phyloP scores from a whole-genome alignment of 2,329 filamentous ascomycete genomes.

The Aquanectria penicillioides region DNA sequence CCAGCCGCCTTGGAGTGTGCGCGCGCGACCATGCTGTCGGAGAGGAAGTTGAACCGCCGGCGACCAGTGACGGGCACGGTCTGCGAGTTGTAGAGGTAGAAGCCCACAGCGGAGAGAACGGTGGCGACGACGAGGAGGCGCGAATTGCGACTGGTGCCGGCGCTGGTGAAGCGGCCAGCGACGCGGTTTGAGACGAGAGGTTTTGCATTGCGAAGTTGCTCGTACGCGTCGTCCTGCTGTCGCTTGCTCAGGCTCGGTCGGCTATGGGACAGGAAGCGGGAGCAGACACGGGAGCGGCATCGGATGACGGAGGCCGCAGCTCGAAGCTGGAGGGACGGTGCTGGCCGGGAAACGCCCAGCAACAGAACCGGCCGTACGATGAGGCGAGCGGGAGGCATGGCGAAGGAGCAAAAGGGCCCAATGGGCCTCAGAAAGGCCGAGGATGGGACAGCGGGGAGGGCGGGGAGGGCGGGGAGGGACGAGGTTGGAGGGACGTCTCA shows the following conservation, averaged over 20 bases:
- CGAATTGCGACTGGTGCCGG: constrained; percentile 43
- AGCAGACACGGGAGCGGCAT: constrained; percentile 33
- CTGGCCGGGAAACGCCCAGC: neutral
- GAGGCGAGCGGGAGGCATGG: constrained; percentile 31
- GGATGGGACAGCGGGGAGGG: neutral
- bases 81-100: constrained; percentile 77
- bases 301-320: constrained; percentile 6
- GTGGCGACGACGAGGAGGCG: constrained; percentile 52
- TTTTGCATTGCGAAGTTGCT: constrained; percentile 43
- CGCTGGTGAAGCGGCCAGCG: constrained; percentile 39
- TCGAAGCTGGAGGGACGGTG: constrained; percentile 5
- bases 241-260: constrained; percentile 24
- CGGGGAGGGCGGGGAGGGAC: neutral
- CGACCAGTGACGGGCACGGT: constrained; percentile 78
- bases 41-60: constrained; percentile 74
- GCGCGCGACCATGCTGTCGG: constrained; percentile 66
- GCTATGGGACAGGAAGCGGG: constrained; percentile 37
- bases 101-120: constrained; percentile 56
- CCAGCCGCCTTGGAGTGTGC: constrained; percentile 39
- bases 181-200: constrained; percentile 45
- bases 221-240: constrained; percentile 36
- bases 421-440: constrained; percentile 11
- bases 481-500: neutral
- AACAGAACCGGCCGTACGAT: constrained; percentile 4
- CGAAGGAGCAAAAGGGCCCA: neutral